Evolutionary conservation across 257 asterid genomes (phyloP), one percentile per base, ranked within the genome.

Genomic region (Solanum commersonii): DNA sequence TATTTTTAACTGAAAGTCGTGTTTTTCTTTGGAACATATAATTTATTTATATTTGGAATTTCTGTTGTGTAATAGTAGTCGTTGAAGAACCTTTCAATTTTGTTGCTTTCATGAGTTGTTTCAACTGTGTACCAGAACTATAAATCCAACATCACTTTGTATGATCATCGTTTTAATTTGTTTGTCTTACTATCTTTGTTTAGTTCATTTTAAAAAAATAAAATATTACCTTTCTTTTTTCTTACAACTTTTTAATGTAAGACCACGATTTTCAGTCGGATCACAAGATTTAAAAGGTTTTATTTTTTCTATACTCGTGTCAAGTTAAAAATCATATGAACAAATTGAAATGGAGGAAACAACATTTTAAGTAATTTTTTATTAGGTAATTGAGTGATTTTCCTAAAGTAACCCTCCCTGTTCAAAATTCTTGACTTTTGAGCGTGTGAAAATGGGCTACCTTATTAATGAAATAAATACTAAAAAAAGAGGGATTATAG

Each of bases 401-500:
- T 25, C 23, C 67, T 6, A 82, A 84, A 76, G 46, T 74, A 87
- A 85, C 65, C 76, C 34, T 15, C 37, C 70, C 63, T 68, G 22
- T 78, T 78, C 18, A 74, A 31, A 79, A 59, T 18, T 46, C 14
- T 37, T 40, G 70, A 85, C 63, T 67, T 63, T 67, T 42, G n/a
- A 29, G 15, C 59, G 79, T 84, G 83, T 74, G 90, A 82, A 87
- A 88, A 90, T 91, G 92, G 93, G 89, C 4, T 90, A 91, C 88
- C 81, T 82, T 81, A 87, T 56, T 56, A 56, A 59, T 84, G 87
- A 70, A 67, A 6, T 3, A 46, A 56, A 35, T 63, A 1, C n/a
- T 67, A 40, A 16, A 22, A 20, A 52, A 86, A 87, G 77, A 82
- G 86, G 85, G 85, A 65, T 68, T 27, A 34, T 13, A 84, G 59